These are phyloP conservation scores for Talaromyces sp. DNA, from an alignment of 2,329 filamentous ascomycete genomes.

Conservation along the genomic window DNA sequence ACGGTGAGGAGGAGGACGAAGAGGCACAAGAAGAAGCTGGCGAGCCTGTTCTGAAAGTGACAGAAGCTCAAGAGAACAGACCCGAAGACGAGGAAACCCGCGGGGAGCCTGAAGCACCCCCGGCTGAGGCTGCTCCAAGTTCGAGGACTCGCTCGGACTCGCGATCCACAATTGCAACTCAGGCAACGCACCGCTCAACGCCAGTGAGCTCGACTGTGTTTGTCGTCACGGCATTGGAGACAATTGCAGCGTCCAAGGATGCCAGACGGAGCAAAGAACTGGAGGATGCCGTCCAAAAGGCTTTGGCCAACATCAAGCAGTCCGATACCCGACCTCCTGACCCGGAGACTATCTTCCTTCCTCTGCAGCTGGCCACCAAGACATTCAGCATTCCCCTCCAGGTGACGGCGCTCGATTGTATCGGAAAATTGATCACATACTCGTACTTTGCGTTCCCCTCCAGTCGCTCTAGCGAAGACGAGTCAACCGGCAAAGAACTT, in stretches of 20 bases:
- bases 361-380: slow-evolving; percentile 82
- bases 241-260: slow-evolving; percentile 86
- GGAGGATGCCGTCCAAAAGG: slow-evolving; percentile 72
- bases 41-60: slow-evolving; percentile 2
- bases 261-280: slow-evolving; percentile 80
- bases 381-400: slow-evolving; percentile 78
- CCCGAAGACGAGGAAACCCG: not conserved
- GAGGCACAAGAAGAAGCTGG: not conserved
- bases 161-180: slow-evolving; percentile 51
- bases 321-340: slow-evolving; percentile 75
- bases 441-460: slow-evolving; percentile 85
- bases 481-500: slow-evolving; percentile 42
- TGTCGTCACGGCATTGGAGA: slow-evolving; percentile 86
- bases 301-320: slow-evolving; percentile 79
- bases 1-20: slow-evolving; percentile 15
- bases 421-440: slow-evolving; percentile 97
- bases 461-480: slow-evolving; percentile 23
- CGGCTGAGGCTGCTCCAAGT: slow-evolving; percentile 19
- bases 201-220: slow-evolving; percentile 93
- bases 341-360: slow-evolving; percentile 86
- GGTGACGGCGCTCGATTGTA: slow-evolving; percentile 90
- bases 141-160: slow-evolving; percentile 53
- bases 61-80: slow-evolving; percentile 9
- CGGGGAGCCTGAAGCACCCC: slow-evolving; percentile 12
- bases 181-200: slow-evolving; percentile 48